phyloP scores from a whole-genome alignment of 2,329 filamentous ascomycete species.

The Colletotrichum tamarilloi region DNA sequence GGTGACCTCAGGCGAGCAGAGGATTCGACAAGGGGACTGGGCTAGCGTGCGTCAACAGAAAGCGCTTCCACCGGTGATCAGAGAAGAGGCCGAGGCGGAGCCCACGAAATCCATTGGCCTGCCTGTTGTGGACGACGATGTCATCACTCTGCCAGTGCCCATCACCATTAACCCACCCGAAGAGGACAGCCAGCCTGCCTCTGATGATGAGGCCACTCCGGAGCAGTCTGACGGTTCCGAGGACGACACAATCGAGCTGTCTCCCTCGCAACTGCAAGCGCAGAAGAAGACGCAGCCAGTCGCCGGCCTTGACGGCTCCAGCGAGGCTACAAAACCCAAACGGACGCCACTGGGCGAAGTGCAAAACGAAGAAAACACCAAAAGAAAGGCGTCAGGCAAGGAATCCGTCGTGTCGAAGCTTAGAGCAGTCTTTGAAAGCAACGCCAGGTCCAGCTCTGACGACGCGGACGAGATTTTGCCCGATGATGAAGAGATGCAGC shows the following conservation, averaged over 20 bases:
- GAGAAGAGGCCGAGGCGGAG: conserved; percentile 37
- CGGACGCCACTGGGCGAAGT: conserved; percentile 25
- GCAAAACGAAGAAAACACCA: conserved; percentile 14
- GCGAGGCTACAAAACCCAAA: conserved; percentile 10
- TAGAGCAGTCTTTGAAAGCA: not conserved
- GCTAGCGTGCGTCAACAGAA: conserved; percentile 35
- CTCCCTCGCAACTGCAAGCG: conserved; percentile 10
- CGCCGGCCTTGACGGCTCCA: conserved; percentile 16
- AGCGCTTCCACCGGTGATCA: not conserved
- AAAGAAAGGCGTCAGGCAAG: not conserved
- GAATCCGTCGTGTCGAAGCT: conserved; percentile 1
- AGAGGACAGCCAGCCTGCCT: conserved; percentile 1
- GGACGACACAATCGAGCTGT: conserved; percentile 5
- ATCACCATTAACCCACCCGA: conserved; percentile 18
- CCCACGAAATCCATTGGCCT: not conserved
- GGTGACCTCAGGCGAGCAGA: conserved; percentile 81
- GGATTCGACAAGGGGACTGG: conserved; percentile 76
- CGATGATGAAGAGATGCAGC: conserved; percentile 44
- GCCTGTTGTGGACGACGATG: conserved; percentile 1
- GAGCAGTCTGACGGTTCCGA: conserved; percentile 12
- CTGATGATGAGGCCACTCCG: conserved; percentile 3
- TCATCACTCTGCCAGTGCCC: conserved; percentile 22
- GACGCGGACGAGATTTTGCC: not conserved
- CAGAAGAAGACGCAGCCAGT: not conserved
- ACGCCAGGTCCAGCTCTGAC: not conserved